Base-by-base conservation (phyloP, 768 basidiomycete species). In the Mycena chlorophos region DNA sequence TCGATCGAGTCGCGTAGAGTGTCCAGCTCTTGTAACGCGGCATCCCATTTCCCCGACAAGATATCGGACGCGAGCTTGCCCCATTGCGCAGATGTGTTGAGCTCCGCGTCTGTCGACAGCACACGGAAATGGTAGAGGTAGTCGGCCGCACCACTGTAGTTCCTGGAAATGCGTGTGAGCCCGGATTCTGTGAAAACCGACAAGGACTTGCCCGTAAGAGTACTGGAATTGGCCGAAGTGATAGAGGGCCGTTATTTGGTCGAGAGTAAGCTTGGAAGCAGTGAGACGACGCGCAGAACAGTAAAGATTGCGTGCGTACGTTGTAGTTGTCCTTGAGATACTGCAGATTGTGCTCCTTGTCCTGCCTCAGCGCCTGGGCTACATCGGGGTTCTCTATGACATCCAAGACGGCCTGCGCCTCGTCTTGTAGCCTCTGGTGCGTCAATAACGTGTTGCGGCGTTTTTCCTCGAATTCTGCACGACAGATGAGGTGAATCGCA, bases 51-150 rank as follows among this genome's bases (percentile, higher is more conserved):
- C 40, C 96, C 97, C 3, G 88, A 87, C 49, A 99, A 86, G 69
- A 98, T 96, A 71, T 98, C 94, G 27, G 89, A 94, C 31, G 94
- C 92, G 61, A 98, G 90, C 73, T 98, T 98, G 12, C 97, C 97
- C 97, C 96, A 99, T 74, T 95, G 92, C 2, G 96, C 93, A 4
- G 97, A 98, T 31, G 92, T 89, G 74, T 91, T 94, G 68, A 96
- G 89, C 49, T 95, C 90, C 54, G 82, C 80, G 69, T 96, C 92
- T 54, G 94, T 97, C 46, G 95, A 96, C 57, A 99, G 87, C 22
- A 98, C 89, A 53, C 95, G 92, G 81, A 98, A 99, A 69, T 98
- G 96, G 79, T 98, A 98, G 53, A 99, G 81, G 75, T 97, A 98
- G 73, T 98, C 94, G 46, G 95, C 94, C 16, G 97, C 94, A 47